Evolutionary conservation across 2,329 filamentous ascomycete species (phyloP), one percentile per base, ranked within the genome.

Genomic region (Pseudogymnoascus pannorum): DNA sequence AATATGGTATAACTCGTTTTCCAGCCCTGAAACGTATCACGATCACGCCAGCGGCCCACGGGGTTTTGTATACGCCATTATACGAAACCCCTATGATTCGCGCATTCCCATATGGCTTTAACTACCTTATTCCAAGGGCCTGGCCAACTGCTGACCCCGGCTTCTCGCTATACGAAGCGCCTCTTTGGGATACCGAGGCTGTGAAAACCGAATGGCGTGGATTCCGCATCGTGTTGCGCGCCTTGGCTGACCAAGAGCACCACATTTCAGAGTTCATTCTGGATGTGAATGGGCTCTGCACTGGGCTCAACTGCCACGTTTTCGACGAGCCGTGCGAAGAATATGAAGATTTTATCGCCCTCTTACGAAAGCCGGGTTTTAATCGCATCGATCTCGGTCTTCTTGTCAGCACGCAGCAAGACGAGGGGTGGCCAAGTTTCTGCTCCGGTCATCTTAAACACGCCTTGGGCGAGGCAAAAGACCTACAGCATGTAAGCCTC

Each of bases 51-150:
- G 73, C 74, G 2, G 68, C 74, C 0, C 76, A 78, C 62, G 74
- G 74, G 0, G 66, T 68, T 44, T 62, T 72, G 0, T 71, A 72
- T n/a, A 57, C 60, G 0, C 77, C 76, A 0, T 62, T 72, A 0
- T 78, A 78, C 58, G 63, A 74, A 18, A 78, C 77, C 0, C 77
- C 77, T 1, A 75, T 75, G 66, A 75, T 77, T 33, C 75, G 75
- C 4, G 69, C 71, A 3, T 72, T 79, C 12, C 75, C 75, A 0
- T 57, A 62, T 1, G 73, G 73, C 3, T 76, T 79, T 38, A 72
- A 72, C 24, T 77, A 78, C 61, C 73, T 73, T 1, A 65, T 75
- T 8, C 71, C 74, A 1, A 69, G 68, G 14, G 70, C 72, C 11
- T 74, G 73, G 74, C 69, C 67, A 7, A 61, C 35, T n/a, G 26